Conservation (phyloP, 495 filamentous ascomycete genomes). For the Hypoxylon subgilvum region DNA sequence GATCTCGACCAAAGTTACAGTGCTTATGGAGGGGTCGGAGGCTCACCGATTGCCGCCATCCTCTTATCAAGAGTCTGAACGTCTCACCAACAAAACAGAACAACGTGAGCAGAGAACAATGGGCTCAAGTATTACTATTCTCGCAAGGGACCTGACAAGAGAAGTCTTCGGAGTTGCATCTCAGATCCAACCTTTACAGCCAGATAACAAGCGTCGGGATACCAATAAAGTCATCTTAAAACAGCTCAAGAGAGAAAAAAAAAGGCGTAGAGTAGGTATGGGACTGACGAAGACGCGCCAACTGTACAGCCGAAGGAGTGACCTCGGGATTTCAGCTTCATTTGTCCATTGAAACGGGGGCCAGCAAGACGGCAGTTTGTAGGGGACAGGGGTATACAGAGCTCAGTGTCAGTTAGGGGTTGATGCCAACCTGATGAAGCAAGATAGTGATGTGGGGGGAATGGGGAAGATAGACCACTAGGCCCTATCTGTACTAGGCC, state of each 20-base stretch:
- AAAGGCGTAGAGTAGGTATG: background rate
- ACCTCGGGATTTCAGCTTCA: constrained; percentile 32
- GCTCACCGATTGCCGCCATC: constrained; percentile 42
- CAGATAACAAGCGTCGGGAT: constrained; percentile 3
- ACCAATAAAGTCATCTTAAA: constrained; percentile 9
- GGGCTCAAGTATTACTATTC: constrained; percentile 1
- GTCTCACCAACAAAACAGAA: background rate
- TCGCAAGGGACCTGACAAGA: constrained; percentile 5
- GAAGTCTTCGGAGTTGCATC: constrained; percentile 15
- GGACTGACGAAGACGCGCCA: constrained; percentile 15
- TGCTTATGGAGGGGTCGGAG: background rate
- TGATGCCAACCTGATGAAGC: no score
- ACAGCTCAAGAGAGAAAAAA: constrained; percentile 3
- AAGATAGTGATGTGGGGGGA: background rate
- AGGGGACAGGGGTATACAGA: constrained; percentile 28
- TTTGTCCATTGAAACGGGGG: constrained; percentile 21
- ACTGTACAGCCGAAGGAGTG: constrained; percentile 31
- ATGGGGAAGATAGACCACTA: background rate
- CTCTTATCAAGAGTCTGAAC: background rate
- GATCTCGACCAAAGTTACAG: background rate
- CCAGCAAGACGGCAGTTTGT: constrained; percentile 38
- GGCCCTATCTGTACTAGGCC: no score
- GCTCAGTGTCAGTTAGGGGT: no score
- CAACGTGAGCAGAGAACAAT: background rate
- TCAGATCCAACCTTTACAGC: constrained; percentile 13